A percentile compares a stretch with the other conserved stretches of the same genome.
These are phyloP conservation scores for Lavandula angustifolia DNA, from an alignment of 257 asterid species.

Conservation along the genomic window DNA sequence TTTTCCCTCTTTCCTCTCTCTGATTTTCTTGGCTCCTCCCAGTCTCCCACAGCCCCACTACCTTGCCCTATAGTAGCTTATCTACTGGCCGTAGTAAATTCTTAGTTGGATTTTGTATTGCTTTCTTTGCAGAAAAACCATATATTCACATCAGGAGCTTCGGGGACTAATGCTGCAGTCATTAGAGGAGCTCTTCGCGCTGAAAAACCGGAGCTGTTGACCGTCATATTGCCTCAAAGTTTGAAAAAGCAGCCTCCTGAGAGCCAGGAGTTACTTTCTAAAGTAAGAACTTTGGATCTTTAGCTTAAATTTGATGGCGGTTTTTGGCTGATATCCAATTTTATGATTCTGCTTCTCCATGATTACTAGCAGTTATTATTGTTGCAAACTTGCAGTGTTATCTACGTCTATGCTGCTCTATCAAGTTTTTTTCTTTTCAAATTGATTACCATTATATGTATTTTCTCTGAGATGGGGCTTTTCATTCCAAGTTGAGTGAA, in stretches of 20 bases:
- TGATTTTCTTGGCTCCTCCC: too few relatives aligned
- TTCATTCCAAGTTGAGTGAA: too few relatives aligned
- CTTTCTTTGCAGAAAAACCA: conserved; percentile 75
- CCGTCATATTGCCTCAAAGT: conserved; percentile 96
- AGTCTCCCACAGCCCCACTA: too few relatives aligned
- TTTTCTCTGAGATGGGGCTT: too few relatives aligned
- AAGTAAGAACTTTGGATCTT: conserved; percentile 51
- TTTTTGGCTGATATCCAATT: neutral
- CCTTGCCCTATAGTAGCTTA: too few relatives aligned
- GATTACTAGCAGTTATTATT: too few relatives aligned
- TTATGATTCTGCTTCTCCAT: neutral
- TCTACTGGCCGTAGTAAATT: too few relatives aligned
- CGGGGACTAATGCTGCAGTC: conserved; percentile 99
- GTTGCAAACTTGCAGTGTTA: too few relatives aligned
- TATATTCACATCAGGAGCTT: conserved; percentile 95
- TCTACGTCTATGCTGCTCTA: too few relatives aligned
- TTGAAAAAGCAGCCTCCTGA: conserved; percentile 89
- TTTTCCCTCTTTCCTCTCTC: too few relatives aligned
- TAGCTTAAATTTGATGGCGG: neutral
- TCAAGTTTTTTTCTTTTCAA: too few relatives aligned
- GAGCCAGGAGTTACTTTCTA: conserved; percentile 92
- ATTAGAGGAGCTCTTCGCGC: conserved; percentile 99
- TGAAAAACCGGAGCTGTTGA: conserved; percentile 87
- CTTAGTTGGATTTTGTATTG: neutral
- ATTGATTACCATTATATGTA: too few relatives aligned